Percentiles rank a stretch among this genome's conserved stretches.
These are phyloP conservation scores for Arthroderma sp. DNA, from an alignment of 2,329 filamentous ascomycete species.

Conservation along the genomic window DNA sequence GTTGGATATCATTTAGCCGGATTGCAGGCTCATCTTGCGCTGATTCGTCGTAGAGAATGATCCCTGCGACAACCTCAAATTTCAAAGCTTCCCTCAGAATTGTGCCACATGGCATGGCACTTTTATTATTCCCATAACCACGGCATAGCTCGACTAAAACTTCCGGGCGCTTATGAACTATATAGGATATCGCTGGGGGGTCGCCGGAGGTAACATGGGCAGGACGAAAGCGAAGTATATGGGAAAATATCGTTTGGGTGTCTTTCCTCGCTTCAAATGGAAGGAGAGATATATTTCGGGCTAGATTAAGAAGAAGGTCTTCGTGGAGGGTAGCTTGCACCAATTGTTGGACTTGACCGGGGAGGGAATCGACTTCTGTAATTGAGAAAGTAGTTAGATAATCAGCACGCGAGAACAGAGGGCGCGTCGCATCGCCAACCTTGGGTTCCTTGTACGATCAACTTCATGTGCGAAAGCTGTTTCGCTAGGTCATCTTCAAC, in stretches of 20 bases:
- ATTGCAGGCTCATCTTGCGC: slow-evolving; percentile 59
- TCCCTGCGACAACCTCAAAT: slow-evolving; percentile 76
- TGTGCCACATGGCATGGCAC: slow-evolving; percentile 78
- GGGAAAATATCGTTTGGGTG: slow-evolving; percentile 88
- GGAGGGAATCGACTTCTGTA: slow-evolving; percentile 69
- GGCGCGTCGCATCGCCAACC: slow-evolving; percentile 38
- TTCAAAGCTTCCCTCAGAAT: slow-evolving; percentile 83
- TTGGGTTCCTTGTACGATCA: slow-evolving; percentile 82
- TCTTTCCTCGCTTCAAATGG: slow-evolving; percentile 96
- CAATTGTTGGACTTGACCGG: slow-evolving; percentile 77
- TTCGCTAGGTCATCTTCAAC: slow-evolving; percentile 74
- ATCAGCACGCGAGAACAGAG: slow-evolving; percentile 1
- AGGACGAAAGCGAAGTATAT: slow-evolving; percentile 80
- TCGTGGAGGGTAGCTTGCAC: slow-evolving; percentile 77
- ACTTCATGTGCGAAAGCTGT: slow-evolving; percentile 79
- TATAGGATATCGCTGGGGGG: slow-evolving; percentile 75
- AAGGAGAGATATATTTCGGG: slow-evolving; percentile 66
- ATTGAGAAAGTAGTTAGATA: slow-evolving; percentile 4
- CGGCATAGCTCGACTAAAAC: slow-evolving; percentile 78
- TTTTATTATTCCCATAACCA: slow-evolving; percentile 81
- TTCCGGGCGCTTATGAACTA: slow-evolving; percentile 73
- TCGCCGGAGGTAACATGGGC: slow-evolving; percentile 51
- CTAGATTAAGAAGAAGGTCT: slow-evolving; percentile 74
- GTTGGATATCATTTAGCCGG: slow-evolving; percentile 64
- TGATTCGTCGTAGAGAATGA: slow-evolving; percentile 87